Conservation (phyloP, 768 basidiomycete species). For the Tricholoma sp. region DNA sequence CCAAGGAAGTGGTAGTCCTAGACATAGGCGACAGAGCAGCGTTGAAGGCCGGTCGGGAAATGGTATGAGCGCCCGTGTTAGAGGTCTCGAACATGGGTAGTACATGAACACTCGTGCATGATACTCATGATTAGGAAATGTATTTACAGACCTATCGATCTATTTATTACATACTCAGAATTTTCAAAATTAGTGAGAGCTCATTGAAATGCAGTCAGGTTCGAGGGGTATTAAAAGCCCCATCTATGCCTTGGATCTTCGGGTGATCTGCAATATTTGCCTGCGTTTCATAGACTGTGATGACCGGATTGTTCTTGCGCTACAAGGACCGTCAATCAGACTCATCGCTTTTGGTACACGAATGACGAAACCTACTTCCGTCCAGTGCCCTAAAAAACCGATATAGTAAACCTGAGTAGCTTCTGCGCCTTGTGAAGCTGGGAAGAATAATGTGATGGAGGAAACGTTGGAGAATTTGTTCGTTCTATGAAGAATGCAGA, state of each 20-base stretch:
- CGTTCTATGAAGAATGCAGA: slow-evolving; percentile 40
- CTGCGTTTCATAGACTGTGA: slow-evolving; percentile 85
- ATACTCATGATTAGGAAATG: background rate
- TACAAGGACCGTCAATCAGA: slow-evolving; percentile 22
- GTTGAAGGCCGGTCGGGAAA: slow-evolving; percentile 17
- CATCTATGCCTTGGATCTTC: slow-evolving; percentile 78
- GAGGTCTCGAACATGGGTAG: slow-evolving; percentile 19
- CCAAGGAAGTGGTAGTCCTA: slow-evolving; percentile 1
- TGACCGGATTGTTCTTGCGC: slow-evolving; percentile 73
- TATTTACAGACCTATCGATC: background rate
- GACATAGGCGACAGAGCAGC: slow-evolving; percentile 19
- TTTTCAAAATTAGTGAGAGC: background rate
- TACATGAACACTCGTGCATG: background rate
- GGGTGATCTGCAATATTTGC: slow-evolving; percentile 86
- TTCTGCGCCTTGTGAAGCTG: slow-evolving; percentile 75
- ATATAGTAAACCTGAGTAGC: slow-evolving; percentile 76
- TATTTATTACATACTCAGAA: background rate
- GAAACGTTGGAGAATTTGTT: slow-evolving; percentile 84
- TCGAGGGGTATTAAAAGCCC: slow-evolving; percentile 46
- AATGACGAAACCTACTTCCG: slow-evolving; percentile 44
- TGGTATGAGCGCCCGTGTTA: slow-evolving; percentile 13
- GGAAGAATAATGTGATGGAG: slow-evolving; percentile 79
- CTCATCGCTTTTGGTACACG: background rate
- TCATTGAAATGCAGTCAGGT: slow-evolving; percentile 9
- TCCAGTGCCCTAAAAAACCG: slow-evolving; percentile 81